Evolutionary conservation across 1,284 basidiomycete species (phyloP), one percentile per base, ranked within the genome.

Genomic region (Boletus mariae): DNA sequence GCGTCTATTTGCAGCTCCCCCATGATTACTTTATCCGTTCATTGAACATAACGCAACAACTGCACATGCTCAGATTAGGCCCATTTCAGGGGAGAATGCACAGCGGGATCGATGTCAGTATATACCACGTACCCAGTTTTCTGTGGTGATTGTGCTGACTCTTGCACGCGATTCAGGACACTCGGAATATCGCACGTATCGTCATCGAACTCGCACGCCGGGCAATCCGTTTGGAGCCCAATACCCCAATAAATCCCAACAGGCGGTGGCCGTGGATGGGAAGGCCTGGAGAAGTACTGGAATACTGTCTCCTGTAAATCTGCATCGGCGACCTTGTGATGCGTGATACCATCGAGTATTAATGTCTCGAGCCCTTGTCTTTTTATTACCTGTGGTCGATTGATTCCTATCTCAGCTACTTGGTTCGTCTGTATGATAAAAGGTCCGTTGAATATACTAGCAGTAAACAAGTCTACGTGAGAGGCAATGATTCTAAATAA

Each of bases 251-350:
- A 54, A 80, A 84, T 57, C 80, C 83, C 26, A 79, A 81, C 52
- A 77, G 80, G 51, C 79, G 85, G 51, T 92, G 89, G 90, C 73
- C 73, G 17, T 92, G 90, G 90, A 92, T 92, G 90, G 88, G 87
- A 59, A 82, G 75, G 62, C 71, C 75, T 41, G 87, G 87, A 15
- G 75, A 82, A 68, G 71, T 90, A 53, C 70, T 87, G 57, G 82
- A 87, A 62, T 76, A 80, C 25, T 59, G 60, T 51, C 55, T 71
- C 47, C 42, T 50, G 56, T 71, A 49, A 60, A 42, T 26, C 8
- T 41, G 29, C 41, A 46, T 47, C 25, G 47, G 51, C 38, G 26
- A 41, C n/a, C 34, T 17, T 13, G 28, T 50, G 20, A 20, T 20
- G 2, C 20, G 13, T 38, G 35, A 17, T 17, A 5, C 20, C 2